Evolutionary conservation across 176 grass and related monocot genomes (phyloP).

Genomic region (Melocanna baccifera): DNA sequence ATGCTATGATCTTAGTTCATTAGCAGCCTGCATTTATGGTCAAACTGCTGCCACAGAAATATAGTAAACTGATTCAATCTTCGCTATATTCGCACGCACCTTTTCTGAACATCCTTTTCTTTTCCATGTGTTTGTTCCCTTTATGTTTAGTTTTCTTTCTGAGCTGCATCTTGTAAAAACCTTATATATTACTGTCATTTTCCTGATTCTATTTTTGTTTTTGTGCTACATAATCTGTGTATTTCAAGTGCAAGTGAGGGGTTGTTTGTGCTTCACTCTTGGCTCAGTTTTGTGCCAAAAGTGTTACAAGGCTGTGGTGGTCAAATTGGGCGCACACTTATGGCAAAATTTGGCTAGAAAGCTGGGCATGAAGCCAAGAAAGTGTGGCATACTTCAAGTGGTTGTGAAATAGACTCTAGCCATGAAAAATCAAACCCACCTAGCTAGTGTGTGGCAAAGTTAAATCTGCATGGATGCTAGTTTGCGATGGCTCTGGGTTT

Average conservation of each 20-base stretch:
- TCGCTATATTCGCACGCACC: not conserved
- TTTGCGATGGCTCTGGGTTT: not conserved
- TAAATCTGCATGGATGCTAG: not conserved
- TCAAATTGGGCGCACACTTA: not conserved
- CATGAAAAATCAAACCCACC: not conserved
- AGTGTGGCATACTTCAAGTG: not conserved
- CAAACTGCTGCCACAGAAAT: not conserved
- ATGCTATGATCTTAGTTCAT: not conserved
- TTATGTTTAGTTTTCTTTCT: not conserved
- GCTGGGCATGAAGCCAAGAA: not conserved
- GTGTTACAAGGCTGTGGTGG: not conserved
- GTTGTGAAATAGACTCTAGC: not conserved
- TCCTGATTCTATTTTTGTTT: not conserved
- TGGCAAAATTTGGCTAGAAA: not conserved
- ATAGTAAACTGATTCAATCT: not conserved
- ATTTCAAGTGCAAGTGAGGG: not conserved
- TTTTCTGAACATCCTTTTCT: not conserved
- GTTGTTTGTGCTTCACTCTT: not conserved
- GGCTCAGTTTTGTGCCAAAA: not conserved
- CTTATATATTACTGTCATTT: not conserved
- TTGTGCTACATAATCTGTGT: not conserved
- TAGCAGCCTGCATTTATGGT: not conserved
- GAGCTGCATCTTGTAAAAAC: not conserved
- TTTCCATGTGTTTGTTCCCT: not conserved
- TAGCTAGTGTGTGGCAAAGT: not conserved